Conservation (phyloP, 2,329 filamentous ascomycete species). For the Simplicillium aogashimaense region DNA sequence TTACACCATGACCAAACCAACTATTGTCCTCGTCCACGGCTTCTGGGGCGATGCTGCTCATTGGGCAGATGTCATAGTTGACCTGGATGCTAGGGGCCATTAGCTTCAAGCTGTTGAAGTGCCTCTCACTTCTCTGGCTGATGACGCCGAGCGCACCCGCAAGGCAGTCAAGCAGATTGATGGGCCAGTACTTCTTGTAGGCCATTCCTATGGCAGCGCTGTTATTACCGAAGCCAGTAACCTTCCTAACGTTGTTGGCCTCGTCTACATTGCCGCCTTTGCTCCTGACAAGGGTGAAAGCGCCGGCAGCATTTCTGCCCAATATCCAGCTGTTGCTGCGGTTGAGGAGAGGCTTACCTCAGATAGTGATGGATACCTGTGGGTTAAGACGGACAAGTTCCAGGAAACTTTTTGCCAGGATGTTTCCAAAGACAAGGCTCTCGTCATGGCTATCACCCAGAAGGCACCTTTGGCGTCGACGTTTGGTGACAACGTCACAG, state of each 20-base stretch:
- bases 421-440: neutral
- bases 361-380: constrained; percentile 3
- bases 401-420: constrained; percentile 3
- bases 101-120: constrained; percentile 2
- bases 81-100: neutral
- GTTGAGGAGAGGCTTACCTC: constrained; percentile 1
- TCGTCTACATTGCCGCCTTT: constrained; percentile 4
- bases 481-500: constrained; percentile 4
- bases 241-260: constrained; percentile 2
- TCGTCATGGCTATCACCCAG: constrained; percentile 3
- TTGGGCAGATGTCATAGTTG: constrained; percentile 3
- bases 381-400: constrained; percentile 3
- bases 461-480: constrained; percentile 3
- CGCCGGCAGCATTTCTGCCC: constrained; percentile 3
- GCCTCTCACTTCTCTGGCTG: constrained; percentile 4
- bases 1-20: constrained; percentile 1
- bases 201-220: constrained; percentile 5
- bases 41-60: constrained; percentile 5
- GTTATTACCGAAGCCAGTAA: constrained; percentile 3
- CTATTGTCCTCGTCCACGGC: constrained; percentile 4
- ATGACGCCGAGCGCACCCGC: constrained; percentile 2
- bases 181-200: constrained; percentile 1
- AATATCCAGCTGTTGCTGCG: constrained; percentile 4
- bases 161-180: neutral
- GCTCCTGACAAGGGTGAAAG: constrained; percentile 3